Base-by-base conservation (phyloP, 1,284 basidiomycete species). In the Serendipita sp. region DNA sequence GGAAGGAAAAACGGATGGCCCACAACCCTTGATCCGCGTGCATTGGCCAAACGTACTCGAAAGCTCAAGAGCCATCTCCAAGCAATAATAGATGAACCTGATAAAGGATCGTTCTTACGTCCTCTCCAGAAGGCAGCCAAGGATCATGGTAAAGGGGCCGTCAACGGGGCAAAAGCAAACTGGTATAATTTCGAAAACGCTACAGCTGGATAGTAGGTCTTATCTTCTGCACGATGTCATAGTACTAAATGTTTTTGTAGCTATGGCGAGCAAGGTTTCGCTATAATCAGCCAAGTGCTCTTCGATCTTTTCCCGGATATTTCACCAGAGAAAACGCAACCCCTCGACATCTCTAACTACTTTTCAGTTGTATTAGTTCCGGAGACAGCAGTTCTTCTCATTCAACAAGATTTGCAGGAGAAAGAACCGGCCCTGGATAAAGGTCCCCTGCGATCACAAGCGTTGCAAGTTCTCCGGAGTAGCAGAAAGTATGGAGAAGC, bases 131-230 rank as follows among this genome's bases (percentile, higher is more conserved):
- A 76, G 61, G 83, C 84, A 64, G 75, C 88, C 41, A 79, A 79
- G 70, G 74, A 74, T 66, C 81, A 82, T 62, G 88, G 88, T 0
- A 77, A 79, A 30, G 78, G 82, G 50, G 80, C 79, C n/a, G 80
- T 81, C 10, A 77, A 80, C 2, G 83, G 87, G 35, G 78, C 88
- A 58, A 79, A 77, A 53, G 86, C 80, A 1, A 88, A 90, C 68
- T 87, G 88, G 68, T 77, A 80, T 30, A 86, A 75, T 67, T 91
- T 91, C 68, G 80, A 87, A 67, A 87, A 82, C 73, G 80, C 81
- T 1, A 87, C 88, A 67, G 86, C 88, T 43, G 88, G 88, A 75
- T 91, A 91, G 88, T 91, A 69, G 75, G 88, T 75, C 13, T 50
- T n/a, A 62, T 58, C 8, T 49, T n/a, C 42, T 12, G 29, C 61